Base-by-base conservation (phyloP, 2,329 filamentous ascomycete genomes). In the Mycosphaerella sp. region DNA sequence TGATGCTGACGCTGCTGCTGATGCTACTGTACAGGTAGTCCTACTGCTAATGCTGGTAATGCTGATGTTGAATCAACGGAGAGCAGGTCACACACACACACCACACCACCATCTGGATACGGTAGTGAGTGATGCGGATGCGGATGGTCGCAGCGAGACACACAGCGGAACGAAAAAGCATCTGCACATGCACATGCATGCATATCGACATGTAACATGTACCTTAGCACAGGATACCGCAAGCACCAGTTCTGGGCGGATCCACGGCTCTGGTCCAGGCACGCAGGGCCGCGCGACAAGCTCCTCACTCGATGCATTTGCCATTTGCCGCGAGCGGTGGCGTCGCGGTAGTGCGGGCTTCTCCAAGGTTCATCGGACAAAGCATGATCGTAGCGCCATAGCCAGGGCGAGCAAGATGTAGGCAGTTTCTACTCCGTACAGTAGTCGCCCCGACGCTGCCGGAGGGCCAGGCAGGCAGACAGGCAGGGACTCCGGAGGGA, bases 231-330 rank as follows among this genome's bases (percentile, higher is more conserved):
- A 39, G 36, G 35, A 41, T 21, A 21, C 44, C 21, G 30, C 44
- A 46, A 35, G 44, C 36, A 28, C 39, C 27, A 30, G 28, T 39
- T 36, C 37, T 49, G 39, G 50, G 41, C 39, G 25, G 18, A 53
- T 47, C 50, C 50, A 53, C 50, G 44, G 44, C 50, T 35, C 44
- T 35, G 50, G 50, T 53, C 44, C 50, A 53, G 50, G 50, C 43
- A 52, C 44, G 44, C 44, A 48, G 36, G 44, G 44, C 36, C 25
- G 14, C 17, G 14, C 41, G 42, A 44, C 42, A 44, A 44, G 42
- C 42, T 44, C 42, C 27, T 28, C 27, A 17, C 41, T 21, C 21
- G 41, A 28, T 43, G 41, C 41, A 43, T 28, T 28, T 43, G 41
- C 41, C 41, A 43, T 28, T 28, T 43, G 41, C 41, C 41, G 41